Conservation (phyloP, 2,329 filamentous ascomycete species). For the Aspergillus tubingensis region DNA sequence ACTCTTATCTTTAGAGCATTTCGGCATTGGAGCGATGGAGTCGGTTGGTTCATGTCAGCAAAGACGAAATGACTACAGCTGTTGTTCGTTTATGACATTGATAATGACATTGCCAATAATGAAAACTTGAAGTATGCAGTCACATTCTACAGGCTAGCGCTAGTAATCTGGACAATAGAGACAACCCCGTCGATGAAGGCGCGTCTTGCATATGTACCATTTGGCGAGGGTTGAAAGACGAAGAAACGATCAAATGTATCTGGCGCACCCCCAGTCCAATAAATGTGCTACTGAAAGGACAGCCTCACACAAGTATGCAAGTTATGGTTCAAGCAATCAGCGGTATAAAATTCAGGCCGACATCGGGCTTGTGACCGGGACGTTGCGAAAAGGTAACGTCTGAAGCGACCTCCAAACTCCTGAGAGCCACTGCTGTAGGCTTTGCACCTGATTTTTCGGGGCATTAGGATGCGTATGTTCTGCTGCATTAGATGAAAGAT, state of each 20-base stretch:
- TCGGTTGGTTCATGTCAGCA: slow-evolving; percentile 6
- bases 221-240: background rate
- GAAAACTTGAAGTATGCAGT: background rate
- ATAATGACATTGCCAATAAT: background rate
- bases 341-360: background rate
- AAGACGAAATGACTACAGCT: slow-evolving; percentile 5
- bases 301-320: background rate
- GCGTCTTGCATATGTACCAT: background rate
- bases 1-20: background rate
- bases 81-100: background rate
- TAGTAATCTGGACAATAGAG: background rate
- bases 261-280: background rate
- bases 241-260: background rate
- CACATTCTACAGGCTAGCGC: background rate
- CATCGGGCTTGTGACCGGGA: background rate
- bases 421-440: background rate
- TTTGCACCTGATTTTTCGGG: background rate
- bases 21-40: slow-evolving; percentile 11
- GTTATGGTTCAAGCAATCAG: background rate
- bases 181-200: background rate
- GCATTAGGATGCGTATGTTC: background rate
- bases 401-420: background rate
- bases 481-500: background rate
- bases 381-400: background rate
- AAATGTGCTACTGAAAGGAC: background rate